Base-by-base conservation (phyloP, 2,329 filamentous ascomycete genomes). In the Fusarium sp. region DNA sequence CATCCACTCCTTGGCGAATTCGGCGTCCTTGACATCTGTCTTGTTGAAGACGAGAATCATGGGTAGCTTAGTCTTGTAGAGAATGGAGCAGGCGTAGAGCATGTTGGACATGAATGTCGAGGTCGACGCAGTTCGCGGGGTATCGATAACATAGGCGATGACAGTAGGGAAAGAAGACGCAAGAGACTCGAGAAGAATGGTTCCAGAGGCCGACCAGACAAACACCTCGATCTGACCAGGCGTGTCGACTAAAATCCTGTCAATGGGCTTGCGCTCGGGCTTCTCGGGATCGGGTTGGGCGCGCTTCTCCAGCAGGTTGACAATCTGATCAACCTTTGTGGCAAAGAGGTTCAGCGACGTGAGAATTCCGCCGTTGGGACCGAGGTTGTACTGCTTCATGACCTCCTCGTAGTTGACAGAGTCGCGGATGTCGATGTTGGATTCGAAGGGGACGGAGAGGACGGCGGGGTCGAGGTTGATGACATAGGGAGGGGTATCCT, bases 41-140 rank as follows among this genome's bases (percentile, higher is more conserved):
- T 99, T 99, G 87, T 99, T 99, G 88, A 99, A 98, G 13, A 99
- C 96, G 9, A 99, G 86, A 63, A 99, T 97, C 96, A 99, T 99
- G 27, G 96, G 96, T 0, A 99, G 88, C 82, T 97, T 98, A 2
- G 96, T 98, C 87, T 98, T 98, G 89, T 99, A 99, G 18, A 99
- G 89, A 74, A 99, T 99, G 69, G 94, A 97, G 87, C 96, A 98
- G 24, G 96, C 96, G 83, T 99, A 99, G 50, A 99, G 91, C 96
- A 99, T 99, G 85, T 99, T 99, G 82, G 94, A 97, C 96, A 99
- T 99, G 84, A 99, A 99, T 0, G 96, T 99, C 72, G 93, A 95
- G 0, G 96, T 98, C 42, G 94, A 97, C 38, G 93, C 91, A 16
- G 95, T 97, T 63, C 96, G 92, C 5, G 97, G 96, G 2, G 96